Percentiles rank a stretch among this genome's conserved stretches.
These are phyloP conservation scores for Lactarius tabidus DNA, from an alignment of 768 basidiomycete species.

Conservation along the genomic window DNA sequence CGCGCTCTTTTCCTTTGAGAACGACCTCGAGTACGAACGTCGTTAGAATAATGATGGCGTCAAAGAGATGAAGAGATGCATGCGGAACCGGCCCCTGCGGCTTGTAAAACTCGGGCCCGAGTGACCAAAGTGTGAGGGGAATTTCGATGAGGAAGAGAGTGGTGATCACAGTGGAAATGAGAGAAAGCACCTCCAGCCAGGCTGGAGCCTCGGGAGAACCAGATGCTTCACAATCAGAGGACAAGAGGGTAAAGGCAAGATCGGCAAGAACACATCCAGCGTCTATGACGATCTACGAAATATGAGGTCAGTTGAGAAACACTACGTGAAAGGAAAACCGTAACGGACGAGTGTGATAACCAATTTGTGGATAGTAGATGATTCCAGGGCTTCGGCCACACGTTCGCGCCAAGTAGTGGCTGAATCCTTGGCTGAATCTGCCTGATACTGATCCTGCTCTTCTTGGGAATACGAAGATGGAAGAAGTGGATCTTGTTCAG, in stretches of 20 bases:
- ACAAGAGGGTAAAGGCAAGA: slow-evolving; percentile 63
- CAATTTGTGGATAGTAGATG: slow-evolving; percentile 20
- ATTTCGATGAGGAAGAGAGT: slow-evolving; percentile 76
- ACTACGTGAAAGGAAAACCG: neutral
- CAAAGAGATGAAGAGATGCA: slow-evolving; percentile 67
- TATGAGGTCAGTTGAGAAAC: neutral
- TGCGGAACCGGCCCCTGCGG: slow-evolving; percentile 55
- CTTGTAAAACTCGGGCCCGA: slow-evolving; percentile 58
- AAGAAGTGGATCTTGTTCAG: slow-evolving; percentile 32
- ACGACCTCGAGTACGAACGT: slow-evolving; percentile 73
- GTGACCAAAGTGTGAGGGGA: slow-evolving; percentile 60
- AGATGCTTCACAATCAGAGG: slow-evolving; percentile 43
- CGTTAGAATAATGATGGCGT: slow-evolving; percentile 62
- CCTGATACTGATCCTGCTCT: neutral
- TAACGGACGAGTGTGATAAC: slow-evolving; percentile 20
- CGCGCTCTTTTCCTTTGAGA: slow-evolving; percentile 62
- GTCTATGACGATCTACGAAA: slow-evolving; percentile 54
- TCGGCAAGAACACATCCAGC: slow-evolving; percentile 68
- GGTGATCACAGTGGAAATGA: slow-evolving; percentile 64
- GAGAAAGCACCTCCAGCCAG: slow-evolving; percentile 61
- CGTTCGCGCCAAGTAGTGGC: slow-evolving; percentile 12
- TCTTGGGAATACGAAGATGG: slow-evolving; percentile 11
- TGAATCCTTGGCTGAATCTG: too few species aligned
- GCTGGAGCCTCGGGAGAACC: slow-evolving; percentile 43
- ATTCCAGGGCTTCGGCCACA: slow-evolving; percentile 18